Conservation (phyloP, 495 filamentous ascomycete genomes). For the Neurospora terricola region DNA sequence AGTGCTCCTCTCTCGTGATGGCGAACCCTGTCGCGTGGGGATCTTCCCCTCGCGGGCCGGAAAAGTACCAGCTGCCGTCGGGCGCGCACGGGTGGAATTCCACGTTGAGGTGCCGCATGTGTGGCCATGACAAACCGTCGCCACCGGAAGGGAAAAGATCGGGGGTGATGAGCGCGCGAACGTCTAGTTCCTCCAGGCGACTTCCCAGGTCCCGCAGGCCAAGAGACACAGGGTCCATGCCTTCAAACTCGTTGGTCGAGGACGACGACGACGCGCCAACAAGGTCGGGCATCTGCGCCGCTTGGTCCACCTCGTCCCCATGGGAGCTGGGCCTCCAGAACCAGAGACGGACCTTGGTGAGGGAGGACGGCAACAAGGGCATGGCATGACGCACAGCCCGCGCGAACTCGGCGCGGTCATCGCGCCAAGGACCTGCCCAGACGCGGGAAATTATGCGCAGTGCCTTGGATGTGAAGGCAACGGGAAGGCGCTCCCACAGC, state of each 20-base stretch:
- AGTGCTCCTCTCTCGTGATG: constrained; percentile 22
- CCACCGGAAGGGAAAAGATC: constrained; percentile 22
- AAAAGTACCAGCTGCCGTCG: constrained; percentile 22
- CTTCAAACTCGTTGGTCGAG: background rate
- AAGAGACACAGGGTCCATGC: constrained; percentile 16
- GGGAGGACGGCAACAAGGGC: constrained; percentile 7
- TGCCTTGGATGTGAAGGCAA: constrained; percentile 5
- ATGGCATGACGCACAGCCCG: constrained; percentile 7
- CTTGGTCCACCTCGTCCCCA: constrained; percentile 11
- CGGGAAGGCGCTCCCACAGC: constrained; percentile 16
- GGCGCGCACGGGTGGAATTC: constrained; percentile 24
- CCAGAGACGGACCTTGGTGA: constrained; percentile 12
- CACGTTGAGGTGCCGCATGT: constrained; percentile 19
- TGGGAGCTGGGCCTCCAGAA: constrained; percentile 14
- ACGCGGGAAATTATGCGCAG: constrained; percentile 12
- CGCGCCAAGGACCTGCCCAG: constrained; percentile 19
- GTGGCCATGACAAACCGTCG: constrained; percentile 8
- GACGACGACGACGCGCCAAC: constrained; percentile 1
- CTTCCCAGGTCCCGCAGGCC: constrained; percentile 12
- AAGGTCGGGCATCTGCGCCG: constrained; percentile 15
- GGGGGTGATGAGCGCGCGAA: constrained; percentile 21
- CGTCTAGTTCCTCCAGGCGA: constrained; percentile 12
- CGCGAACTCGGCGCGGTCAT: constrained; percentile 17
- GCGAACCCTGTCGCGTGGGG: constrained; percentile 16
- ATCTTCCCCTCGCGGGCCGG: constrained; percentile 18